Evolutionary conservation across 129 eudicot species (phyloP), one percentile per base, ranked within the genome.

Genomic region (Dittrichia graveolens): DNA sequence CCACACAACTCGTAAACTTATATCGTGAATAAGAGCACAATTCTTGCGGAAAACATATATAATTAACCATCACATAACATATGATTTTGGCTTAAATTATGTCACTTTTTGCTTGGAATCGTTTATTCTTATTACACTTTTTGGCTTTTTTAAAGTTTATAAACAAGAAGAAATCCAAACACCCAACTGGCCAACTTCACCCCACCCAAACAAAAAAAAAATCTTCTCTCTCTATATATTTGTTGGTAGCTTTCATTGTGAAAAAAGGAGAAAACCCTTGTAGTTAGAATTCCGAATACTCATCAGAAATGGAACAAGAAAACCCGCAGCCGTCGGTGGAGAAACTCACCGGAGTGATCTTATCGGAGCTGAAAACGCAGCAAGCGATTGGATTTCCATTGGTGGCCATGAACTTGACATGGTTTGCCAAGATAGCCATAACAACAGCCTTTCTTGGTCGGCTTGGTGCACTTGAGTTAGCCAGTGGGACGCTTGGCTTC

Each of bases 361-460:
- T 82, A 16, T 72, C 63, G 10, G 98, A 92, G 90, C 85, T 89
- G 16, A 83, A 82, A 80, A 62, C 62, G 31, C 98, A 92, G 72
- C 67, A 84, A 46, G 76, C 79, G 12, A 84, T 89, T n/a, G 80
- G 80, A 7, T 15, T 76, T 5, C 98, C 98, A 0, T 63, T 93
- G 45, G 65, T 77, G 39, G 90, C 79, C 0, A 87, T 90, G 95
- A 90, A 90, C 72, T 59, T 93, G n/a, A 81, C 87, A 24, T 87
- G 95, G 96, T 93, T 87, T 47, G 84, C 85, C 5, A 89, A 84
- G 81, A 13, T 84, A 67, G 83, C 85, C 60, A 93, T 93, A 84
- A 89, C 98, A 5, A 93, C 92, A 0, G 82, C 86, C 38, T 93
- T 93, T 75, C 95, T 93, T 13, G 98, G 95, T 14, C 77, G 91